Evolutionary conservation across 2,329 filamentous ascomycete species (phyloP), one percentile per base, ranked within the genome.

Genomic region (Cladophialophora bantiana): DNA sequence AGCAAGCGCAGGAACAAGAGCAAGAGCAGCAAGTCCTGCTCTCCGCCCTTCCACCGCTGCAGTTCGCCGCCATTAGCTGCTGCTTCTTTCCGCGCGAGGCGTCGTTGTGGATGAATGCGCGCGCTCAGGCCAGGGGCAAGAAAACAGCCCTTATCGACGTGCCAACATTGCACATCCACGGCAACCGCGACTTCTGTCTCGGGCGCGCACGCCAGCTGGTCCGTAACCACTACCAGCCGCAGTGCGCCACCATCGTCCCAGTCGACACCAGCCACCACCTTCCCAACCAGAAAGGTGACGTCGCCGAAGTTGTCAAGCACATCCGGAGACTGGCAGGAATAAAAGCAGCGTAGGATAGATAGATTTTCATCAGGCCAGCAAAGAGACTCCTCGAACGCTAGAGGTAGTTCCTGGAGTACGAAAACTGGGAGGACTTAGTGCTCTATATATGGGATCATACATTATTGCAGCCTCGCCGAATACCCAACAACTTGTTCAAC

Each of bases 91-190:
- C 60, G 2, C 50, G 53, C 6, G 60, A 57, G 32, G 60, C 60
- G 31, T 56, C 50, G 54, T 15, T 58, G 34, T 57, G 48, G 60
- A 5, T 63, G 32, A 56, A 63, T 12, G 60, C 48, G 26, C 50
- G 53, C 40, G 60, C 60, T 9, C 26, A 56, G 54, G 35, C 48
- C 18, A n/a, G 42, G 48, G 60, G 53, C 31, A 45, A n/a, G 53
- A 45, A 6, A 15, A 59, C 26, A 0, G 60, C 60, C 50, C 53
- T 63, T 20, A 35, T 63, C 40, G 48, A 58, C 35, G 60, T 63
- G 53, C 60, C 60, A 26, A 63, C 60, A 10, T 18, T 63, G 53
- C 60, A 63, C 32, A 63, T 63, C 18, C 60, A 63, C 53, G 60
- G 60, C 32, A 50, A 38, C 15, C 45, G 38, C 6, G 45, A 66